Percentiles rank a stretch among this genome's conserved stretches.
These are phyloP conservation scores for Pestalotiopsis sp. DNA, from an alignment of 2,329 filamentous ascomycete species.

Conservation along the genomic window DNA sequence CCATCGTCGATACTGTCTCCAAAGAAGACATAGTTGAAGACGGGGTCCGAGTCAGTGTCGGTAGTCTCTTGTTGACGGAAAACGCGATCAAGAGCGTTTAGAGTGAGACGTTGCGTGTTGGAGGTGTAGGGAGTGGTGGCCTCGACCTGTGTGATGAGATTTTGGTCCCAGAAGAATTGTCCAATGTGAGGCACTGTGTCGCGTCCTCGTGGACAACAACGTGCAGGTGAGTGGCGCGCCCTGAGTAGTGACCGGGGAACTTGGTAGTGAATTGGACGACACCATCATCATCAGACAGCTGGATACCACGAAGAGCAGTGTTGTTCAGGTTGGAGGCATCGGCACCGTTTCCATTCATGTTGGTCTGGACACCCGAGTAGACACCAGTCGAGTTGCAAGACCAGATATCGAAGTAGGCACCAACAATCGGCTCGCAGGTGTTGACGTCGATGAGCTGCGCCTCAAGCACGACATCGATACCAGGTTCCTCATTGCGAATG, in stretches of 20 bases:
- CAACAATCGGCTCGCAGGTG: conserved; percentile 50
- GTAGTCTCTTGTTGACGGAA: background rate
- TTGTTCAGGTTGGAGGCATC: conserved; percentile 38
- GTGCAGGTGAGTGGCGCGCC: conserved; percentile 49
- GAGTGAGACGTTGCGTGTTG: conserved; percentile 17
- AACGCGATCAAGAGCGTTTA: conserved; percentile 1
- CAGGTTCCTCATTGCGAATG: conserved; percentile 45
- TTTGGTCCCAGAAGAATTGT: conserved; percentile 60
- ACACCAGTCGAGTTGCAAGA: conserved; percentile 44
- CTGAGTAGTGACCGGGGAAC: conserved; percentile 46
- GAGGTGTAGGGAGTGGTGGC: background rate
- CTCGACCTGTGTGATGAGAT: conserved; percentile 40
- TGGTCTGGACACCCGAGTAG: conserved; percentile 44
- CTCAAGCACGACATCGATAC: conserved; percentile 49
- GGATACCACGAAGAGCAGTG: conserved; percentile 42
- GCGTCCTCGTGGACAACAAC: conserved; percentile 44
- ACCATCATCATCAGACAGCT: conserved; percentile 39
- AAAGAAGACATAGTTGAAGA: conserved; percentile 9
- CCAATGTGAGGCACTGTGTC: conserved; percentile 51
- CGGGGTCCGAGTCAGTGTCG: background rate
- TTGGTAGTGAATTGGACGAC: conserved; percentile 42
- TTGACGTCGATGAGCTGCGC: conserved; percentile 54
- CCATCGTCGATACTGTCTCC: conserved; percentile 1
- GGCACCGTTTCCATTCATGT: conserved; percentile 41
- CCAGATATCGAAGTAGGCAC: conserved; percentile 55